phyloP scores from a whole-genome alignment of 306 rosid species.

The Cyclanthera cordifolia region DNA sequence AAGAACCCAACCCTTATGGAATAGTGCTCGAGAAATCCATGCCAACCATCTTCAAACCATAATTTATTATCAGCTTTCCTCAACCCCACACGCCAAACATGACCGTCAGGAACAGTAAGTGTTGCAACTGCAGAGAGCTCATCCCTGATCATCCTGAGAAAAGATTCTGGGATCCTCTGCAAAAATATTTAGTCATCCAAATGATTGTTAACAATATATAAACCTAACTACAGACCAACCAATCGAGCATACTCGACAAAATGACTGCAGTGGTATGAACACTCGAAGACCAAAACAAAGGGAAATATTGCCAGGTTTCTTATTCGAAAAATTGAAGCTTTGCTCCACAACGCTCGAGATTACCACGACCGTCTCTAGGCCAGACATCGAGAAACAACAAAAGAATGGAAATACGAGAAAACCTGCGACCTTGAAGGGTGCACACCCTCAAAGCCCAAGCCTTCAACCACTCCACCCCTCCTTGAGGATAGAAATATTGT shows the following conservation, averaged over 20 bases:
- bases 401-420: too few species aligned
- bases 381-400: too few species aligned
- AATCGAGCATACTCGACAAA: background rate
- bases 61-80: conserved; percentile 49
- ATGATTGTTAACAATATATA: background rate
- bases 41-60: conserved; percentile 82
- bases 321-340: too few species aligned
- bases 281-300: background rate
- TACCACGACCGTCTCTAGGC: too few species aligned
- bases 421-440: too few species aligned
- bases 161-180: conserved; percentile 80
- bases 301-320: background rate
- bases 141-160: conserved; percentile 49
- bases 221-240: background rate
- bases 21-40: conserved; percentile 56
- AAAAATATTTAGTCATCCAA: conserved; percentile 8
- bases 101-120: conserved; percentile 66
- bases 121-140: conserved; percentile 54
- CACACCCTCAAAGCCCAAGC: too few species aligned
- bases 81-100: conserved; percentile 60
- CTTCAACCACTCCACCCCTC: too few species aligned
- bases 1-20: conserved; percentile 59
- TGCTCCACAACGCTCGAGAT: too few species aligned
- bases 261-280: background rate
- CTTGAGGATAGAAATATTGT: too few species aligned